Evolutionary conservation across 352 stramenopile genomes (phyloP), one percentile per base, ranked within the genome.

Genomic region (Globisporangium splendens): DNA sequence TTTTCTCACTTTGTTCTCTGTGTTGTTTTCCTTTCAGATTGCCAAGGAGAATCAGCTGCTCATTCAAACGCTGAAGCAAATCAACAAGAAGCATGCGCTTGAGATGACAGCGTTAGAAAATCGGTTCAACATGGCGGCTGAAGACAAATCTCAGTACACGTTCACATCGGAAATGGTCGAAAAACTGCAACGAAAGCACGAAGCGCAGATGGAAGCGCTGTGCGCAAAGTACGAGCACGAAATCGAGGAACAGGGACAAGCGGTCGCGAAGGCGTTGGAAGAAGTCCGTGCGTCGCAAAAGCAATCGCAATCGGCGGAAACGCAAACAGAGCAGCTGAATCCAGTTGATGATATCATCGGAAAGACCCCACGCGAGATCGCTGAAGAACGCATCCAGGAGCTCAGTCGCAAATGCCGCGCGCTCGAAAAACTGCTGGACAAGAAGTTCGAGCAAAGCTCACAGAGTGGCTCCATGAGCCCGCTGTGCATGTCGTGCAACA

Each of bases 381-480:
- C 54, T 14, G 62, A 76, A 24, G 50, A 56, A 24, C 65, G 70
- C 8, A 66, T 88, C 21, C 61, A 72, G 51, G 69, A 68, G 41
- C 72, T 88, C 44, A 75, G 62, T 46, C 71, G 71, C 33, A 70
- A 75, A 13, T 86, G 79, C 58, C 71, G 65, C 12, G 76, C 76
- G 43, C 42, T 87, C 17, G 74, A 84, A 42, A 81, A 68, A 21
- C 52, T 89, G 10, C 63, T 89, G 0, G 67, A 77, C 46, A 83
- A 80, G 55, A 86, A 87, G 28, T 86, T 87, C 41, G 76, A 85
- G 56, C 68, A 79, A 35, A 73, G 50, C 21, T 61, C 66, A 17
- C 44, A 24, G 1, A 65, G 50, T 1, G 12, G 64, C 20, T 62
- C 63, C 39, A 61, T 59, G 3, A 70, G 59, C 53, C 54, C 51